A percentile compares a stretch with the other conserved stretches of the same genome.
Evolutionary conservation across 148 eudicot genomes (phyloP).

Genomic region (Camellia japonica): DNA sequence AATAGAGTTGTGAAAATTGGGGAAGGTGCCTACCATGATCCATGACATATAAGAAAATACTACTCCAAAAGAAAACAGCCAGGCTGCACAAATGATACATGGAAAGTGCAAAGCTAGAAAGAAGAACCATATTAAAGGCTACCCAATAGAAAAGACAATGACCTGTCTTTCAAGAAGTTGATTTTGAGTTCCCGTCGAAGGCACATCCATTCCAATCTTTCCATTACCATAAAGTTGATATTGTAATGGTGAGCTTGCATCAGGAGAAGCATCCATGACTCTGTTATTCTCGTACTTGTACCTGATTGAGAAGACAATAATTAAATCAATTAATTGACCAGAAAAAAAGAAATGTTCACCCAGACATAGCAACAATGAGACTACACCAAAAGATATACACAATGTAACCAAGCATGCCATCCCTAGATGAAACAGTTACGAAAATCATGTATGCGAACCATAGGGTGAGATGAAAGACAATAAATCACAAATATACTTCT

Average conservation of each 20-base stretch:
- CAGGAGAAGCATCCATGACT: constrained; percentile 81
- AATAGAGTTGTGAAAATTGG: not conserved
- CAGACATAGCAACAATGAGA: constrained; percentile 5
- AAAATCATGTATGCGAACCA: not conserved
- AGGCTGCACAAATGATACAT: not conserved
- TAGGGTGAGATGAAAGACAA: not conserved
- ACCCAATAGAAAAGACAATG: constrained; percentile 7
- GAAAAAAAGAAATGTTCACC: not conserved
- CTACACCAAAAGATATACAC: not conserved
- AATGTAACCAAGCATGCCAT: not conserved
- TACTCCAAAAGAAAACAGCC: not conserved
- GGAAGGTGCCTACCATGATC: not conserved
- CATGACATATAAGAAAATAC: not conserved
- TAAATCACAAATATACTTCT: not conserved
- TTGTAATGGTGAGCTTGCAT: constrained; percentile 74
- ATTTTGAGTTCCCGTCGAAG: constrained; percentile 91
- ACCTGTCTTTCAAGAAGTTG: constrained; percentile 99
- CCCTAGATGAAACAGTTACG: not conserved
- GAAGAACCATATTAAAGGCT: not conserved
- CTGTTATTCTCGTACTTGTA: constrained; percentile 87
- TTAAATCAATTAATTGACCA: not conserved
- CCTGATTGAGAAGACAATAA: constrained; percentile 40
- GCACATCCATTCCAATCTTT: constrained; percentile 59
- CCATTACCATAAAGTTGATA: constrained; percentile 89
- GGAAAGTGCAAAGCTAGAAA: constrained; percentile 2